These are phyloP conservation scores for Cudoniella acicularis DNA, from an alignment of 495 filamentous ascomycete species.

Conservation along the genomic window DNA sequence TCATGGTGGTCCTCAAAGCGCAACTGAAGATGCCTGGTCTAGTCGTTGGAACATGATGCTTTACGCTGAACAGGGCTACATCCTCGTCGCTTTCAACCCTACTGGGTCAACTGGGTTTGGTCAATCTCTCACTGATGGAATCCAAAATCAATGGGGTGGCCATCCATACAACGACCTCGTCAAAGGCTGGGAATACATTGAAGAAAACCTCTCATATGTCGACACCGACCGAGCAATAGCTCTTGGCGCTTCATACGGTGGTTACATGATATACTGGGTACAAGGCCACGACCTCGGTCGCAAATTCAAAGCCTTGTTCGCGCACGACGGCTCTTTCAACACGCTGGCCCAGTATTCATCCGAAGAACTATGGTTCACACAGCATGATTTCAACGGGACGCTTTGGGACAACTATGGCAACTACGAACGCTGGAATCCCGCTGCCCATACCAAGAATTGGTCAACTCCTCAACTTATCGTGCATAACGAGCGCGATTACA, in stretches of 20 bases:
- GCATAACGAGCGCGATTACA: slow-evolving; percentile 87
- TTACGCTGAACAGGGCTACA: slow-evolving; percentile 86
- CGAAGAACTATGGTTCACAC: slow-evolving; percentile 87
- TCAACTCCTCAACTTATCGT: slow-evolving; percentile 72
- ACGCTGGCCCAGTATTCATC: slow-evolving; percentile 68
- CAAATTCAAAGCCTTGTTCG: slow-evolving; percentile 85
- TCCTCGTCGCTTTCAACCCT: slow-evolving; percentile 81
- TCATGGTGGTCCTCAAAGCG: slow-evolving; percentile 82
- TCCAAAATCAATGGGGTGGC: slow-evolving; percentile 74
- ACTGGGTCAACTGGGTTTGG: slow-evolving; percentile 85
- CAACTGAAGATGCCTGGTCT: slow-evolving; percentile 63
- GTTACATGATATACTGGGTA: slow-evolving; percentile 86
- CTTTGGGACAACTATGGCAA: slow-evolving; percentile 67
- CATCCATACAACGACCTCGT: slow-evolving; percentile 73
- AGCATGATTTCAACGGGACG: slow-evolving; percentile 74
- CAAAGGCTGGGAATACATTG: slow-evolving; percentile 71
- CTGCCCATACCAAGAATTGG: slow-evolving; percentile 62
- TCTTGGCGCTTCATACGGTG: slow-evolving; percentile 77
- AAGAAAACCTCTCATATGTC: slow-evolving; percentile 64
- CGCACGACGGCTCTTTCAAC: slow-evolving; percentile 87
- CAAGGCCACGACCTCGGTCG: slow-evolving; percentile 66
- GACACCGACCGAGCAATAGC: slow-evolving; percentile 72
- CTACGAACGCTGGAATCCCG: slow-evolving; percentile 81
- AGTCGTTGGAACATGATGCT: slow-evolving; percentile 90
- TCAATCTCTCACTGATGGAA: slow-evolving; percentile 69